Evolutionary conservation across 148 eudicot genomes (phyloP).

Genomic region (Spergularia bocconei): DNA sequence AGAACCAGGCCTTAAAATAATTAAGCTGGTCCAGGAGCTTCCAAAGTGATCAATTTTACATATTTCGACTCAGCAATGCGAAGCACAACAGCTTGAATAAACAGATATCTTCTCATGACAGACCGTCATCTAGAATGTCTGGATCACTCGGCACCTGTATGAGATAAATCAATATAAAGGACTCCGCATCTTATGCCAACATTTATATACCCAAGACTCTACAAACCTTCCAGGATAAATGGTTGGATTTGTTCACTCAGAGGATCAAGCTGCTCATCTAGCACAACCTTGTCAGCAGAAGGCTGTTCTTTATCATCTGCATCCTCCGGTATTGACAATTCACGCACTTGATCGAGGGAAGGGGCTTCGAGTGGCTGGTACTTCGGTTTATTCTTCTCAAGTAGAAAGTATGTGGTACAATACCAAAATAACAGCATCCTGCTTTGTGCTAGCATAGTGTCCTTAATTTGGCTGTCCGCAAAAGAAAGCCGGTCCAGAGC

Average conservation of each 20-base stretch:
- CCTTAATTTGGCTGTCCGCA: conserved; percentile 58
- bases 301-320: conserved; percentile 15
- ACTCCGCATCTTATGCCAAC: conserved; percentile 40
- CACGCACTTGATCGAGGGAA: conserved; percentile 35
- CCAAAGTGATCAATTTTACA: conserved; percentile 7
- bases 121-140: conserved; percentile 33
- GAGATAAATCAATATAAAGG: conserved; percentile 54
- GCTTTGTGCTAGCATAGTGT: conserved; percentile 78
- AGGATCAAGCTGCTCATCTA: conserved; percentile 39
- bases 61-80: not conserved
- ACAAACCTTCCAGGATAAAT: conserved; percentile 86
- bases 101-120: conserved; percentile 26
- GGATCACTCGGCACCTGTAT: conserved; percentile 66
- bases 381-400: conserved; percentile 88
- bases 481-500: conserved; percentile 88
- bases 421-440: conserved; percentile 86
- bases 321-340: conserved; percentile 38
- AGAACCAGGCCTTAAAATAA: not conserved
- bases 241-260: conserved; percentile 55
- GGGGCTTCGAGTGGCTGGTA: conserved; percentile 78
- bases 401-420: conserved; percentile 73
- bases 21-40: not conserved
- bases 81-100: conserved; percentile 18
- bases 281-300: conserved; percentile 27
- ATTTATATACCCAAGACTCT: conserved; percentile 54